These are phyloP conservation scores for Diplosphaera chodatii DNA, from an alignment of 139 green algal genomes.

Conservation along the genomic window DNA sequence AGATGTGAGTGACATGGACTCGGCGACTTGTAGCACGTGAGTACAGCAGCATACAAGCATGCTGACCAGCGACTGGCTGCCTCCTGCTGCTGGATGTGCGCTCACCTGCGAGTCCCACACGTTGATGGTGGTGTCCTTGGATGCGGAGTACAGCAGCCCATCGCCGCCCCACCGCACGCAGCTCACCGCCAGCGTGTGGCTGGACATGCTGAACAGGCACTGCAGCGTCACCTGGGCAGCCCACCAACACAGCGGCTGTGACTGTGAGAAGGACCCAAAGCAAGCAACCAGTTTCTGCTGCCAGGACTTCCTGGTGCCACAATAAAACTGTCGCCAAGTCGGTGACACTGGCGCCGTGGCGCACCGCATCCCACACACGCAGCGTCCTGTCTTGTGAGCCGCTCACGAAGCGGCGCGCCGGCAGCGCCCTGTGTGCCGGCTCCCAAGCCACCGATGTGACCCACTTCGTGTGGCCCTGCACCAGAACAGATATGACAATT, in stretches of 20 bases:
- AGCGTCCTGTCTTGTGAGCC: constrained; percentile 73
- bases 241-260: not conserved
- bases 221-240: constrained; percentile 3
- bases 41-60: too few species aligned
- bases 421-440: constrained; percentile 78
- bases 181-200: constrained; percentile 67
- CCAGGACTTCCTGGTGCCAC: too few species aligned
- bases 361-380: constrained; percentile 36
- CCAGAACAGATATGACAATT: too few species aligned
- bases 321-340: too few species aligned
- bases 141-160: constrained; percentile 83
- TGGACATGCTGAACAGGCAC: constrained; percentile 52
- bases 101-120: constrained; percentile 74
- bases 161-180: constrained; percentile 89
- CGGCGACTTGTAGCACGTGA: too few species aligned
- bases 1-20: too few species aligned
- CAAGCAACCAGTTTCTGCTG: too few species aligned
- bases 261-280: too few species aligned
- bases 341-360: not conserved
- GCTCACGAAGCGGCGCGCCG: constrained; percentile 64
- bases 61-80: too few species aligned
- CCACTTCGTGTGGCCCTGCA: constrained; percentile 87
- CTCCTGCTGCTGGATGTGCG: too few species aligned
- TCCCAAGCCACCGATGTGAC: constrained; percentile 91
- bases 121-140: constrained; percentile 79